Evolutionary conservation across 805 yeast genomes (phyloP).

Genomic region (Monosporozyma siamensis): DNA sequence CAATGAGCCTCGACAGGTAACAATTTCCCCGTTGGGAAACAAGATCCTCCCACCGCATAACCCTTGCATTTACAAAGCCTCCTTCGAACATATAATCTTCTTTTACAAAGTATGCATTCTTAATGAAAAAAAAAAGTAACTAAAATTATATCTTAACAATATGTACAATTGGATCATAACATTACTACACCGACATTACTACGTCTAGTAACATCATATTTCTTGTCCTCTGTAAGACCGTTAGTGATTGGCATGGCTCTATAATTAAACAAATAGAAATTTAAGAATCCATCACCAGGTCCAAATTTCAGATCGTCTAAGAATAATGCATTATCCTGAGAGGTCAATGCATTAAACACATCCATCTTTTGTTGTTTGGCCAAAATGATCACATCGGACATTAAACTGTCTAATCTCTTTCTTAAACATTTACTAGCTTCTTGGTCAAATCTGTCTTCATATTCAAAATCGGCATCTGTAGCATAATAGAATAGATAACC

Average conservation of each 20-base stretch:
- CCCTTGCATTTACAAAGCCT: too few species aligned
- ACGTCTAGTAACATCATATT: conserved; percentile 41
- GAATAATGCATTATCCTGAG: conserved; percentile 83
- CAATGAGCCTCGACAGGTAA: too few species aligned
- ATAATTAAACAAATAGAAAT: conserved; percentile 89
- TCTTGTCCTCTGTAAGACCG: conserved; percentile 56
- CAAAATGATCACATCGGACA: conserved; percentile 67
- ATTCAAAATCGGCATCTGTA: conserved; percentile 48
- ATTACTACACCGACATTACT: conserved; percentile 90
- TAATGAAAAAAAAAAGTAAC: too few species aligned
- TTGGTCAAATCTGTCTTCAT: conserved; percentile 30
- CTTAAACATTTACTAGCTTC: conserved; percentile 39
- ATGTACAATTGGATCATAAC: too few species aligned
- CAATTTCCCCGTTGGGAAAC: too few species aligned
- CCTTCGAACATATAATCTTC: too few species aligned
- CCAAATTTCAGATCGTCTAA: conserved; percentile 81
- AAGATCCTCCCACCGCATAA: too few species aligned
- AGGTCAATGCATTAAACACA: conserved; percentile 86
- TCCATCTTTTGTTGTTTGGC: conserved; percentile 64
- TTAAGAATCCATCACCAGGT: conserved; percentile 83
- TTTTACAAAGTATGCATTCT: too few species aligned
- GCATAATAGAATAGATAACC: conserved; percentile 91
- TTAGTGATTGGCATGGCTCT: conserved; percentile 72
- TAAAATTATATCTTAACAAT: too few species aligned
- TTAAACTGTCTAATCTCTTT: conserved; percentile 49